phyloP scores from a whole-genome alignment of 1,139 yeast species.

The Saccharomyces hybrid region DNA sequence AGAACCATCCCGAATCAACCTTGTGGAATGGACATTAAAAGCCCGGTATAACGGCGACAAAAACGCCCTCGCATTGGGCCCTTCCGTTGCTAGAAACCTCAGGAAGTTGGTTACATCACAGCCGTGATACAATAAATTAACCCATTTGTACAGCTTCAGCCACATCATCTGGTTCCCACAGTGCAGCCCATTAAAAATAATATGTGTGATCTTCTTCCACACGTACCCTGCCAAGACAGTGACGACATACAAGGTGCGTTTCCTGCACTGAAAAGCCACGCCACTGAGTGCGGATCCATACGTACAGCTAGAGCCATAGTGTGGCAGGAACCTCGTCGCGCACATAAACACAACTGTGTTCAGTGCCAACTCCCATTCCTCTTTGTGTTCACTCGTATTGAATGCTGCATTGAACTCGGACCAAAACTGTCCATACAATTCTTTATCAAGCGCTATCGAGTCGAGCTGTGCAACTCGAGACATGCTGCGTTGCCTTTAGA shows the following conservation, averaged over 20 bases:
- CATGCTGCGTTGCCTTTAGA: conserved; percentile 1
- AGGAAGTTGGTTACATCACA: conserved; percentile 14
- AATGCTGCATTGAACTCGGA: conserved; percentile 10
- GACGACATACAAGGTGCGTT: conserved; percentile 12
- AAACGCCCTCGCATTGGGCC: conserved; percentile 4
- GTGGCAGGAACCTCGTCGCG: conserved; percentile 9
- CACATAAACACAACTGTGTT: conserved; percentile 17
- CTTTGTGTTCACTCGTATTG: conserved; percentile 6
- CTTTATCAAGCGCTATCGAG: conserved; percentile 16
- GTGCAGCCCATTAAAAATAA: conserved; percentile 3
- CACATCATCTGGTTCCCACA: neutral
- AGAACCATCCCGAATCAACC: neutral
- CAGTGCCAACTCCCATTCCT: conserved; percentile 17
- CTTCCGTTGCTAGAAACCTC: conserved; percentile 9
- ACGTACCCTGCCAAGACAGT: conserved; percentile 13
- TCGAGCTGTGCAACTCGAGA: conserved; percentile 21
- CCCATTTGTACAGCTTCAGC: conserved; percentile 7
- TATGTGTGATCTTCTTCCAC: conserved; percentile 8
- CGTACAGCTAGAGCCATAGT: conserved; percentile 10
- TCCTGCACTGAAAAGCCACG: conserved; percentile 11
- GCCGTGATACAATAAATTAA: conserved; percentile 8
- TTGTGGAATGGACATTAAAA: conserved; percentile 7
- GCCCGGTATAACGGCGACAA: conserved; percentile 16
- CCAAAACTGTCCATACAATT: conserved; percentile 15
- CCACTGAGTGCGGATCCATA: conserved; percentile 26